Percentiles rank a stretch among this genome's conserved stretches.
phyloP scores from a whole-genome alignment of 1,284 basidiomycete genomes.

The Malassezia japonica region DNA sequence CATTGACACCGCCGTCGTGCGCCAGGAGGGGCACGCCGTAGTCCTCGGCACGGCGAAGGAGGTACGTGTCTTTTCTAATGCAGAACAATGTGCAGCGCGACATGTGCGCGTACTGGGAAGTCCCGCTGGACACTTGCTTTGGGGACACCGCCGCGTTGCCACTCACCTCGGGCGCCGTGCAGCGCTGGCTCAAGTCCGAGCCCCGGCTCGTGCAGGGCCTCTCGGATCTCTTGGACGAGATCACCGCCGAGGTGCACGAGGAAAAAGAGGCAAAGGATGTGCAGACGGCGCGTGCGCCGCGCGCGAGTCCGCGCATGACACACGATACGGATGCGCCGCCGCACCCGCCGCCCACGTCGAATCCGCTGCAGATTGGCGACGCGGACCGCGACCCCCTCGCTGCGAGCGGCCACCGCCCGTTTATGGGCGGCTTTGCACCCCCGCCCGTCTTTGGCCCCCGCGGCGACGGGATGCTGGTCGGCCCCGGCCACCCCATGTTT shows the following conservation, averaged over 20 bases:
- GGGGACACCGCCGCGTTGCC: too few species aligned
- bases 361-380: constrained; percentile 9
- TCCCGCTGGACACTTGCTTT: not conserved
- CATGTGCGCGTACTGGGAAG: not conserved
- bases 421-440: not conserved
- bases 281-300: too few species aligned
- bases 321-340: too few species aligned
- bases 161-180: too few species aligned
- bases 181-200: too few species aligned
- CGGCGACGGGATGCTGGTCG: constrained; percentile 14
- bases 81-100: not conserved
- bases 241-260: too few species aligned
- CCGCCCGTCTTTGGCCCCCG: not conserved
- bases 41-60: not conserved
- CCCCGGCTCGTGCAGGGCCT: too few species aligned
- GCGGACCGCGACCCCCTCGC: constrained; percentile 13
- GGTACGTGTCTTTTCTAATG: not conserved
- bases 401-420: not conserved
- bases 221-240: too few species aligned
- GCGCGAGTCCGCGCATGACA: too few species aligned
- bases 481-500: constrained; percentile 13
- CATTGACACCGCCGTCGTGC: not conserved
- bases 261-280: too few species aligned
- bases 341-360: not conserved
- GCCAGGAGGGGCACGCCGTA: not conserved